A percentile compares a stretch with the other conserved stretches of the same genome.
phyloP scores from a whole-genome alignment of 306 rosid genomes.

The Acacia melanoxylon region DNA sequence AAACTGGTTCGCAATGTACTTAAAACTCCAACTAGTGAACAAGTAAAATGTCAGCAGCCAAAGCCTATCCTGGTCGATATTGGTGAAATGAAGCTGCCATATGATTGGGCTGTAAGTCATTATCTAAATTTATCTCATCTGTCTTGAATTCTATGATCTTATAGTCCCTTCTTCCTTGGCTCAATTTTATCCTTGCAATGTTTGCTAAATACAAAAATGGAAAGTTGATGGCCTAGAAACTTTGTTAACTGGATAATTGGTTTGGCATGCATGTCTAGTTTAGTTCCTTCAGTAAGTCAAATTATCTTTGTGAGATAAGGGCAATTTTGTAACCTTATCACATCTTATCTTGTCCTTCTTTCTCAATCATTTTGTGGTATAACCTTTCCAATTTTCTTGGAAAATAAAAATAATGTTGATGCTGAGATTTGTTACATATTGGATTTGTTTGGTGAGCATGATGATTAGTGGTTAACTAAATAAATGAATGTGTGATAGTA shows the following conservation, averaged over 20 bases:
- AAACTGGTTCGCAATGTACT: slow-evolving; percentile 68
- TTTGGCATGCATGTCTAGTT: background rate
- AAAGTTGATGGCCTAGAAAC: slow-evolving; percentile 15
- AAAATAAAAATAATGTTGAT: background rate
- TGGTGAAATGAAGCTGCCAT: slow-evolving; percentile 88
- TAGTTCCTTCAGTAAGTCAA: background rate
- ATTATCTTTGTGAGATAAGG: background rate
- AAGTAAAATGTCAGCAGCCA: slow-evolving; percentile 74
- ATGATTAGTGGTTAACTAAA: background rate
- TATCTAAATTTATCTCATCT: background rate
- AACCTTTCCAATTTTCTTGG: background rate
- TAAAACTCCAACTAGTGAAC: slow-evolving; percentile 68
- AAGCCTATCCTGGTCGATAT: slow-evolving; percentile 94
- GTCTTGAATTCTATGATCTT: background rate
- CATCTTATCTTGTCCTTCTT: background rate
- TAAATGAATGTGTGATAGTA: background rate
- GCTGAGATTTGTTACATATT: background rate
- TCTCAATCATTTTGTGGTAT: background rate
- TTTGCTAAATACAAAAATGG: slow-evolving; percentile 1
- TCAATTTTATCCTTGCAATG: slow-evolving; percentile 24
- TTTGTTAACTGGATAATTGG: background rate
- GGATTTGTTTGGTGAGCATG: background rate
- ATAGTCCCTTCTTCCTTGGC: background rate
- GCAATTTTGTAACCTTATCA: background rate
- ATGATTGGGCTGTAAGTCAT: slow-evolving; percentile 94